Conservation (phyloP, 768 basidiomycete genomes). For the Podaxis sp. region DNA sequence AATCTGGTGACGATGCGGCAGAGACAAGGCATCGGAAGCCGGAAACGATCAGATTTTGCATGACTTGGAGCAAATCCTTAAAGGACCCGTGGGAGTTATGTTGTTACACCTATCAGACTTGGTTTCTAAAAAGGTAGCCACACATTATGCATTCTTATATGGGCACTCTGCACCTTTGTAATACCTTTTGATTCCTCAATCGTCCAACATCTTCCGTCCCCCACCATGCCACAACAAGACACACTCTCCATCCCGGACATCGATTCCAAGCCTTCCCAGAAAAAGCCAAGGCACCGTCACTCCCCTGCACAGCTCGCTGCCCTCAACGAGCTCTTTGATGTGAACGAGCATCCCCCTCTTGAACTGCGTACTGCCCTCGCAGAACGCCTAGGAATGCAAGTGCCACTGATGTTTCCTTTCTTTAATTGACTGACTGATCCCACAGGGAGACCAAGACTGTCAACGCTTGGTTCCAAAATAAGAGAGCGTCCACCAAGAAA, state of each 20-base stretch:
- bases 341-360: slow-evolving; percentile 71
- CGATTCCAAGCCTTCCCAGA: slow-evolving; percentile 41
- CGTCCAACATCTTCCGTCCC: slow-evolving; percentile 16
- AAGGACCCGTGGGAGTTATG: slow-evolving; percentile 14
- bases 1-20: not conserved
- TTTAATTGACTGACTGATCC: slow-evolving; percentile 19
- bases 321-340: slow-evolving; percentile 77
- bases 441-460: slow-evolving; percentile 82
- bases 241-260: slow-evolving; percentile 25
- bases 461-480: slow-evolving; percentile 87
- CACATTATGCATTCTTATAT: slow-evolving; percentile 22
- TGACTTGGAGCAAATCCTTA: slow-evolving; percentile 4
- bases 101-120: slow-evolving; percentile 16
- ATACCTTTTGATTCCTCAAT: slow-evolving; percentile 24
- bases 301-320: slow-evolving; percentile 70
- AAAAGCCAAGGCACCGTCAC: slow-evolving; percentile 82
- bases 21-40: slow-evolving; percentile 7
- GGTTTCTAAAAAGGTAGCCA: slow-evolving; percentile 10
- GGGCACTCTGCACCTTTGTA: slow-evolving; percentile 26
- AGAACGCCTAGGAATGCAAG: slow-evolving; percentile 75
- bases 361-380: slow-evolving; percentile 69
- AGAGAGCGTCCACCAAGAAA: slow-evolving; percentile 82
- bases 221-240: slow-evolving; percentile 24
- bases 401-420: slow-evolving; percentile 22
- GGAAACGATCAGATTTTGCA: slow-evolving; percentile 12